Evolutionary conservation across 345 rosid species (phyloP), one percentile per base, ranked within the genome.

Genomic region (Hibiscus syriacus): DNA sequence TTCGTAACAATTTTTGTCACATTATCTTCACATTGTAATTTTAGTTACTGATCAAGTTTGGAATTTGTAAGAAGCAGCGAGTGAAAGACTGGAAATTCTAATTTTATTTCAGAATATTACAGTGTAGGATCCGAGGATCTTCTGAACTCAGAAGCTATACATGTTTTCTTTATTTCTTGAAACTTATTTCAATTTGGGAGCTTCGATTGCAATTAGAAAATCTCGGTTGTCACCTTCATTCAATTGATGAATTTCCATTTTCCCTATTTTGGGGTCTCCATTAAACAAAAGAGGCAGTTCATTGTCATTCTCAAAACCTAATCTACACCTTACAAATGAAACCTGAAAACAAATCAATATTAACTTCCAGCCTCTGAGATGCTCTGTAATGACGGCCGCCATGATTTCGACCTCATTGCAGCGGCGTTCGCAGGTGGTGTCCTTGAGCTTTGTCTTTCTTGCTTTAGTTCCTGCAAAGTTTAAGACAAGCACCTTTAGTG

Each of bases 371-470:
- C 79, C 81, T 93, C 96, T 2, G 88, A 83, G 73, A 93, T 93
- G 87, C 97, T 90, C 38, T 84, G 92, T 54, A 93, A 74, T 27
- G 88, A 81, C 9, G 98, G 97, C 65, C 91, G 84, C 97, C 98
- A 93, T 67, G 88, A 73, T 77, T 86, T 93, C 38, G 92, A 59
- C 72, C 84, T 82, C 10, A 75, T 71, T 25, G 79, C 77, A 27
- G 78, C 78, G 13, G 87, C 68, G 72, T 68, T 87, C 9, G 45
- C 72, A 29, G 87, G 63, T 3, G 79, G 68, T 11, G 85, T 59
- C 73, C 86, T 76, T 34, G 79, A 75, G 16, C 83, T 77, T 48
- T 76, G 86, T 59, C 80, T 83, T 76, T 87, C 92, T 10, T 78
- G 80, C 65, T 73, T 86, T 25, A 19, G 64, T 11, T 63, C 86